Percentiles rank a stretch among this genome's conserved stretches.
Conservation (phyloP, 164 flowering plant genomes). For the Hamamelis virginiana region DNA sequence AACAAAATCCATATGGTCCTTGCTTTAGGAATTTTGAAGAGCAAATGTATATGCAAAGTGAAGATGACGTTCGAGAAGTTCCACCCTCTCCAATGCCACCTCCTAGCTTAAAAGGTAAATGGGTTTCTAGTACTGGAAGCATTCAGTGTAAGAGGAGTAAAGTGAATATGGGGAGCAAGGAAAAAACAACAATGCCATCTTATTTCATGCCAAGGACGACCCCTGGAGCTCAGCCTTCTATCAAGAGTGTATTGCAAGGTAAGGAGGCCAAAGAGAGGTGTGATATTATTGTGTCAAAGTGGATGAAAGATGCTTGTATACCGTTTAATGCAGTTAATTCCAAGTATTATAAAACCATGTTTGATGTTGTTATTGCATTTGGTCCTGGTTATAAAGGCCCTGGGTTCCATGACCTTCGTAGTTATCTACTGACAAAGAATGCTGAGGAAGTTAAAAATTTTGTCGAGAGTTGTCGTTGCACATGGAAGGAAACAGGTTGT, state of each 20-base stretch:
- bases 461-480: neutral
- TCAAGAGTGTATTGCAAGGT: no score
- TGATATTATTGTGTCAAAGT: neutral
- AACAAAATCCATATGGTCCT: neutral
- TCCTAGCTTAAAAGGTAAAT: no score
- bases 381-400: constrained; percentile 8
- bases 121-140: no score
- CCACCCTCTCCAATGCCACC: no score
- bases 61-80: no score
- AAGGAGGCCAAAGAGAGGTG: neutral
- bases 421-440: neutral
- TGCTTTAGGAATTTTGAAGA: neutral
- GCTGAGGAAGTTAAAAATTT: neutral
- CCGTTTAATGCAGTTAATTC: constrained; percentile 10
- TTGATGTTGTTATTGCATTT: neutral
- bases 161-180: no score
- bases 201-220: no score
- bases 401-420: neutral
- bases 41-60: no score
- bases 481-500: neutral
- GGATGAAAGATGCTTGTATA: constrained; percentile 4
- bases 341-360: neutral
- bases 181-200: no score
- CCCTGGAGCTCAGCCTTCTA: no score
- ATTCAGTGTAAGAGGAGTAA: no score